Percentiles rank a stretch among this genome's conserved stretches.
phyloP scores from a whole-genome alignment of 116 monocot genomes.

The Phalaenopsis hybrid region DNA sequence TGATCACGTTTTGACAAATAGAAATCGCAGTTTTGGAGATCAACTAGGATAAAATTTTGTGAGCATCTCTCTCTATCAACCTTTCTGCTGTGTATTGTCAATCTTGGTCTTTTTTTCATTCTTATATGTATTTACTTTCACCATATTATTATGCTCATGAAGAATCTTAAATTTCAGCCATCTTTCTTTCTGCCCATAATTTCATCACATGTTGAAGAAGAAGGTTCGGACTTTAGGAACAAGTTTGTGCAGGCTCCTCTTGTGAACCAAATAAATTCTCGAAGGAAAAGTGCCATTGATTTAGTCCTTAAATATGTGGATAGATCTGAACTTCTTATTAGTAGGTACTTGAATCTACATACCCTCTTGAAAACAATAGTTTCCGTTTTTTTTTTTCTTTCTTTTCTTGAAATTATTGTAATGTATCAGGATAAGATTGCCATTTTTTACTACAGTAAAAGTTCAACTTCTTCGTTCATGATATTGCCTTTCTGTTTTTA shows the following conservation, averaged over 20 bases:
- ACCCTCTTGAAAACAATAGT: neutral
- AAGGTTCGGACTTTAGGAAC: conserved; percentile 7
- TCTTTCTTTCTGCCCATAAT: conserved; percentile 51
- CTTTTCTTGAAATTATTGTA: neutral
- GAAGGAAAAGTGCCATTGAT: conserved; percentile 15
- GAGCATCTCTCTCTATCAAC: neutral
- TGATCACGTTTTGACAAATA: too few relatives aligned
- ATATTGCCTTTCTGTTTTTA: neutral
- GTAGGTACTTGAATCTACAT: conserved; percentile 30
- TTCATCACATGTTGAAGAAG: conserved; percentile 15
- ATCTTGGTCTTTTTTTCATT: neutral
- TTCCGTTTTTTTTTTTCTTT: neutral
- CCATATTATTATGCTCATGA: neutral
- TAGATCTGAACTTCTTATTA: conserved; percentile 33
- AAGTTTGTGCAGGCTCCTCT: conserved; percentile 8
- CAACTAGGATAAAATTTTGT: neutral
- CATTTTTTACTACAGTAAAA: neutral
- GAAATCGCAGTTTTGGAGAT: too few relatives aligned
- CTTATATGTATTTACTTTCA: neutral
- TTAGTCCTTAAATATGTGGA: conserved; percentile 34
- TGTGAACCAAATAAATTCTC: conserved; percentile 6
- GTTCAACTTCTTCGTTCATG: neutral
- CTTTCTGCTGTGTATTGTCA: neutral
- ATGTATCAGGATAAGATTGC: neutral
- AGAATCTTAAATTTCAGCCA: conserved; percentile 41